Conservation (phyloP, 2,329 filamentous ascomycete species). For the Claviceps sp. region DNA sequence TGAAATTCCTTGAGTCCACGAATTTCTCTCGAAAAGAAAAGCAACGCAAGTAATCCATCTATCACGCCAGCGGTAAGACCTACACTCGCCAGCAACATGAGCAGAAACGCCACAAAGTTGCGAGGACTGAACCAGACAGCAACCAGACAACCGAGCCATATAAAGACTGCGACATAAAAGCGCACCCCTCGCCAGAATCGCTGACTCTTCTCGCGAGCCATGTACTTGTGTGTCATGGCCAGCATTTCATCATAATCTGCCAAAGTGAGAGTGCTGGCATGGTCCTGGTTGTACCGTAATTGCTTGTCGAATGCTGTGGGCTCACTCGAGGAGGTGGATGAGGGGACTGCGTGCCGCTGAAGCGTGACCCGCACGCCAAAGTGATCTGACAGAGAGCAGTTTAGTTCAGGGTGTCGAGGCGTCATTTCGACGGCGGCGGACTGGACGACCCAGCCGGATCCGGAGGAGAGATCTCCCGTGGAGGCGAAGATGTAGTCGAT, state of each 20-base stretch:
- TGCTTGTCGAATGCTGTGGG: slow-evolving; percentile 18
- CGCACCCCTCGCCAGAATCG: slow-evolving; percentile 58
- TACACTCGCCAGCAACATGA: slow-evolving; percentile 69
- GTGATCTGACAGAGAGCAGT: slow-evolving; percentile 86
- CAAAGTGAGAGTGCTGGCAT: slow-evolving; percentile 10
- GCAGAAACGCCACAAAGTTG: slow-evolving; percentile 65
- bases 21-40: slow-evolving; percentile 79
- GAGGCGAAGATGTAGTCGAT: slow-evolving; percentile 90
- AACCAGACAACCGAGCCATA: slow-evolving; percentile 62
- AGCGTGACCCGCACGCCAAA: slow-evolving; percentile 82
- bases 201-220: slow-evolving; percentile 56
- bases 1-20: slow-evolving; percentile 79
- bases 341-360: slow-evolving; percentile 27
- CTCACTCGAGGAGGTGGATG: slow-evolving; percentile 5
- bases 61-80: slow-evolving; percentile 63
- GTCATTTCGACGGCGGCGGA: slow-evolving; percentile 65
- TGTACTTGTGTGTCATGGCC: slow-evolving; percentile 54
- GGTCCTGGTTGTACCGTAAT: slow-evolving; percentile 15
- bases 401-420: slow-evolving; percentile 63
- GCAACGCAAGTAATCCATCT: slow-evolving; percentile 71
- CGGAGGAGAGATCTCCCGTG: slow-evolving; percentile 27
- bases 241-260: slow-evolving; percentile 53
- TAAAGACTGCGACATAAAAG: slow-evolving; percentile 52
- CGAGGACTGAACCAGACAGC: slow-evolving; percentile 75
- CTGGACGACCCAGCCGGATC: slow-evolving; percentile 51